Percentiles rank a stretch among this genome's conserved stretches.
These are phyloP conservation scores for Sarocladium oryzae DNA, from an alignment of 2,329 filamentous ascomycete species.

Conservation along the genomic window DNA sequence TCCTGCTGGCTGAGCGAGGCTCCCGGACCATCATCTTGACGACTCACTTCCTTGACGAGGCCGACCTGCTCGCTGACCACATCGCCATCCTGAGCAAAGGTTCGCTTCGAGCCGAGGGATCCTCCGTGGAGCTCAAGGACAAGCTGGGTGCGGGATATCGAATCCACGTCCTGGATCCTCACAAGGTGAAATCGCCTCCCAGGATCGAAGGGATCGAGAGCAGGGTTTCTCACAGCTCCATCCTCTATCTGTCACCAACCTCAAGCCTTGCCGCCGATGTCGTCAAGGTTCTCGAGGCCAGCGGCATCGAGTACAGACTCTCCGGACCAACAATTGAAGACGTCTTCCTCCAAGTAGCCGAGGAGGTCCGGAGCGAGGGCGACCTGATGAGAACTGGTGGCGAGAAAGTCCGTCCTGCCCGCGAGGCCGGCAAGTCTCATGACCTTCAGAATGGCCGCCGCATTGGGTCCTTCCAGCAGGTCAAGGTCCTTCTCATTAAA, in stretches of 20 bases:
- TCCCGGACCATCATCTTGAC: slow-evolving; percentile 63
- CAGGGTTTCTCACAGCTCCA: slow-evolving; percentile 57
- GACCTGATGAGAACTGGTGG: neutral
- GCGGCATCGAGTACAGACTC: slow-evolving; percentile 59
- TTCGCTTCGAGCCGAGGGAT: slow-evolving; percentile 58
- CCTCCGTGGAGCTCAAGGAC: slow-evolving; percentile 62
- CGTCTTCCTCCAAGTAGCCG: slow-evolving; percentile 62
- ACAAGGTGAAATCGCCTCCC: slow-evolving; percentile 33
- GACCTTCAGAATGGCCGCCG: slow-evolving; percentile 46
- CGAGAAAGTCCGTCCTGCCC: neutral
- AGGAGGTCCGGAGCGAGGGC: slow-evolving; percentile 28
- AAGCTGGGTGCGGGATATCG: slow-evolving; percentile 45
- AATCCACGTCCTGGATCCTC: slow-evolving; percentile 20
- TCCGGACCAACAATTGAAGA: slow-evolving; percentile 67
- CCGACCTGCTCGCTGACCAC: slow-evolving; percentile 63
- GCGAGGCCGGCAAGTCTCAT: neutral
- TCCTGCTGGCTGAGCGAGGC: slow-evolving; percentile 61
- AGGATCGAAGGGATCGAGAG: slow-evolving; percentile 47
- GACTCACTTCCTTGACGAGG: slow-evolving; percentile 73
- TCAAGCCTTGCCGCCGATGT: slow-evolving; percentile 63
- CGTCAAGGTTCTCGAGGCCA: slow-evolving; percentile 57
- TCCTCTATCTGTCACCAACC: slow-evolving; percentile 60
- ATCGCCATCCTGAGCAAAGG: slow-evolving; percentile 66
- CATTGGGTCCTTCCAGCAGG: slow-evolving; percentile 53
- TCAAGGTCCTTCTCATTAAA: slow-evolving; percentile 57